Percentiles rank a stretch among this genome's conserved stretches.
These are phyloP conservation scores for Arabidopsis lyrata DNA, from an alignment of 441 rosid species.

Conservation along the genomic window DNA sequence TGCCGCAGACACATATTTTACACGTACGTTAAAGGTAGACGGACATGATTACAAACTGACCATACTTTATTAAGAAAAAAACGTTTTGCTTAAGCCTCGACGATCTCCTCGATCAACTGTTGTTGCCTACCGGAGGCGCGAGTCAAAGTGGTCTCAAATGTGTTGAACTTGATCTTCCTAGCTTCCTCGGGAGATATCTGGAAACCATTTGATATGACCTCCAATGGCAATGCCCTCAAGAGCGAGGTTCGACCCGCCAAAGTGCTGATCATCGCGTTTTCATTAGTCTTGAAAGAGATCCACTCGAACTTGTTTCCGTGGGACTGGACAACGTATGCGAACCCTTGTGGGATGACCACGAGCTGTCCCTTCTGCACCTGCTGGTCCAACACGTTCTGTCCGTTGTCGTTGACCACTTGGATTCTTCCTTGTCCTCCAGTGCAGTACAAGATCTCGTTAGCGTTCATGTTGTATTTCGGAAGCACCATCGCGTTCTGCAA, in stretches of 20 bases:
- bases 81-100: slow-evolving; percentile 34
- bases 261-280: slow-evolving; percentile 60
- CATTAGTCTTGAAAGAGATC: slow-evolving; percentile 73
- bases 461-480: slow-evolving; percentile 75
- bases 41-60: slow-evolving; percentile 26
- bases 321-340: slow-evolving; percentile 57
- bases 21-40: slow-evolving; percentile 29
- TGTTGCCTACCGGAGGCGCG: slow-evolving; percentile 31
- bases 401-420: slow-evolving; percentile 71
- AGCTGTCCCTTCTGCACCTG: slow-evolving; percentile 64
- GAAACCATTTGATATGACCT: slow-evolving; percentile 61
- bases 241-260: slow-evolving; percentile 69
- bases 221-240: slow-evolving; percentile 60
- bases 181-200: slow-evolving; percentile 67
- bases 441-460: slow-evolving; percentile 68
- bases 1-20: slow-evolving; percentile 40
- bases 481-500: slow-evolving; percentile 60
- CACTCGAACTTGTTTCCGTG: slow-evolving; percentile 64
- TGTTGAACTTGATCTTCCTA: slow-evolving; percentile 54
- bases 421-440: slow-evolving; percentile 57
- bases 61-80: slow-evolving; percentile 35
- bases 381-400: slow-evolving; percentile 63
- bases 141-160: slow-evolving; percentile 48
- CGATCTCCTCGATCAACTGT: slow-evolving; percentile 40
- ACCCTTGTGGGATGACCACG: slow-evolving; percentile 74